phyloP scores from a whole-genome alignment of 2,329 filamentous ascomycete genomes.

The Mycogone perniciosa region DNA sequence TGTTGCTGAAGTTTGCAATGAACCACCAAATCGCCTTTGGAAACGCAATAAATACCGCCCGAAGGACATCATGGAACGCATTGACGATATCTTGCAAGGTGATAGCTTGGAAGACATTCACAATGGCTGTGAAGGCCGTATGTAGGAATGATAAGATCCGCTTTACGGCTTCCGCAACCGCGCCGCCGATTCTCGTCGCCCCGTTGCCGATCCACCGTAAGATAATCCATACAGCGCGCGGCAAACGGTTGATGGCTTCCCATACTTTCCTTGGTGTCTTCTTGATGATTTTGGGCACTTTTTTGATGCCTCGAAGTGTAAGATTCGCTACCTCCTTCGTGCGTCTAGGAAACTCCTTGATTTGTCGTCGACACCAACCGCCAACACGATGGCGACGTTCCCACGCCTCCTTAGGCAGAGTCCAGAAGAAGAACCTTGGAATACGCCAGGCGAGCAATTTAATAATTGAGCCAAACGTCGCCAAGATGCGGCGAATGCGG shows the following conservation, averaged over 20 bases:
- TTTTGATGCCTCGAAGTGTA: conserved; percentile 16
- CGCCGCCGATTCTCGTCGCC: conserved; percentile 20
- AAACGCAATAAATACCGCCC: conserved; percentile 27
- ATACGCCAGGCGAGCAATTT: conserved; percentile 24
- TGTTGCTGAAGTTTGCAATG: conserved; percentile 18
- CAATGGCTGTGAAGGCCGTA: conserved; percentile 27
- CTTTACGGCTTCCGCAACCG: conserved; percentile 20
- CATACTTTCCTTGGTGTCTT: conserved; percentile 13
- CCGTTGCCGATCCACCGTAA: conserved; percentile 26
- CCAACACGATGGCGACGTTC: conserved; percentile 22
- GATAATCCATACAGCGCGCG: conserved; percentile 20
- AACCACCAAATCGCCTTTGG: conserved; percentile 23
- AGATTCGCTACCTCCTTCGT: conserved; percentile 17
- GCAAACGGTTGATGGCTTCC: conserved; percentile 18
- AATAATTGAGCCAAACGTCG: conserved; percentile 20
- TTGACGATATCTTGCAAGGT: conserved; percentile 35
- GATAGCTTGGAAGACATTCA: conserved; percentile 29
- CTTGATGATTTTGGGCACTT: conserved; percentile 18
- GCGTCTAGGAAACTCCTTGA: conserved; percentile 21
- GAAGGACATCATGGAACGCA: conserved; percentile 25
- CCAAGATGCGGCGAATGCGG: conserved; percentile 18
- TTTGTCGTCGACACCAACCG: conserved; percentile 26
- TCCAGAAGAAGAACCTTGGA: conserved; percentile 25
- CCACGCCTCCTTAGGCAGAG: conserved; percentile 22
- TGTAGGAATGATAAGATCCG: conserved; percentile 29